A percentile compares a stretch with the other conserved stretches of the same genome.
Evolutionary conservation across 1,284 basidiomycete genomes (phyloP).

Genomic region (Microbotryum intermedium): DNA sequence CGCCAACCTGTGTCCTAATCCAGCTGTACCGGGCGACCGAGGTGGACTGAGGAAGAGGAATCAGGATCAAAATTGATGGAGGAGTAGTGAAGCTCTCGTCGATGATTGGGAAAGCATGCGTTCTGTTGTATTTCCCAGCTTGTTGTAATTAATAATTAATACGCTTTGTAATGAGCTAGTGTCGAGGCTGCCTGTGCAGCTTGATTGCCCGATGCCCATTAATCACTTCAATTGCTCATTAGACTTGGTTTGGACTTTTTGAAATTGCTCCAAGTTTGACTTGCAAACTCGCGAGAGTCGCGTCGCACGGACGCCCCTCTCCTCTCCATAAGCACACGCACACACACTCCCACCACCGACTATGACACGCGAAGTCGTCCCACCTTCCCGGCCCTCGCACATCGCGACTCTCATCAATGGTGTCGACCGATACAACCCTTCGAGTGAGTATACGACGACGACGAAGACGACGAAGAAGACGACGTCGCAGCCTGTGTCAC

Average conservation of each 20-base stretch:
- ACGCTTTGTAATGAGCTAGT: too few relatives aligned
- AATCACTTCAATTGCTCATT: too few relatives aligned
- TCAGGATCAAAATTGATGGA: too few relatives aligned
- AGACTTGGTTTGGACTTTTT: too few relatives aligned
- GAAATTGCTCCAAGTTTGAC: too few relatives aligned
- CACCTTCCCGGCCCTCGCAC: slow-evolving; percentile 18
- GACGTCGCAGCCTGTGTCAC: background rate
- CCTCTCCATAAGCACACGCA: background rate
- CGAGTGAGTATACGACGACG: background rate
- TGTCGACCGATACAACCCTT: slow-evolving; percentile 29
- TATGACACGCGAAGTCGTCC: background rate
- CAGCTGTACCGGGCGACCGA: slow-evolving; percentile 69
- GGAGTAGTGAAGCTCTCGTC: too few relatives aligned
- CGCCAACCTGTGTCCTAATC: slow-evolving; percentile 83
- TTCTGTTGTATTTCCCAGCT: too few relatives aligned
- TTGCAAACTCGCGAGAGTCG: background rate
- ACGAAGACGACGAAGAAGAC: too few relatives aligned
- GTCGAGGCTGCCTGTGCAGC: too few relatives aligned
- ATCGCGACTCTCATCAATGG: slow-evolving; percentile 23
- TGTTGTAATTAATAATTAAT: too few relatives aligned
- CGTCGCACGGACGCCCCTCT: background rate
- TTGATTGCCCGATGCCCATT: too few relatives aligned
- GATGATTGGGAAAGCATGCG: too few relatives aligned
- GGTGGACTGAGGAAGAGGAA: slow-evolving; percentile 38
- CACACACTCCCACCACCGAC: background rate